These are phyloP conservation scores for Hymenotorrendiella dingleyae DNA, from an alignment of 2,329 filamentous ascomycete species.

Conservation along the genomic window DNA sequence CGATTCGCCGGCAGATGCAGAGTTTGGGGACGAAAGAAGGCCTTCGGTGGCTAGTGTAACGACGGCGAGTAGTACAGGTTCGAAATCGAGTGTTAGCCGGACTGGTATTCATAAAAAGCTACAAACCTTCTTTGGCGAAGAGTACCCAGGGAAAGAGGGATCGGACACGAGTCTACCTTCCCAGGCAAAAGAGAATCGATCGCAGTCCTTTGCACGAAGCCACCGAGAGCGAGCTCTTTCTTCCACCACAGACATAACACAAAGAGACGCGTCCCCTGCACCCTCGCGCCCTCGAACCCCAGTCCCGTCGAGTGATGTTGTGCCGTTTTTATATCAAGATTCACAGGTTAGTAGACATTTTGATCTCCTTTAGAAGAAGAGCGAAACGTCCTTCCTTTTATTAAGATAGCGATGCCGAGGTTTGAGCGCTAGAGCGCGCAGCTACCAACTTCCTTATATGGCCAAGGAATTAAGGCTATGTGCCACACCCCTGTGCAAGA, in stretches of 20 bases:
- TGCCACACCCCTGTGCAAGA: conserved; percentile 3
- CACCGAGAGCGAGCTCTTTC: conserved; percentile 78
- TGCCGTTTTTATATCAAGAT: conserved; percentile 95
- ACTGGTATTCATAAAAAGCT: conserved; percentile 73
- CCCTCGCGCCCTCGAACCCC: conserved; percentile 79
- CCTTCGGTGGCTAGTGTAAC: conserved; percentile 86
- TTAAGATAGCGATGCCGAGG: conserved; percentile 4
- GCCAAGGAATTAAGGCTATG: conserved; percentile 7
- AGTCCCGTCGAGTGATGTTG: conserved; percentile 83
- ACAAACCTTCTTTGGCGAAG: conserved; percentile 89
- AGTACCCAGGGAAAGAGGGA: conserved; percentile 68
- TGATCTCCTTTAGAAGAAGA: neutral
- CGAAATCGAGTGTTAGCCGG: conserved; percentile 64
- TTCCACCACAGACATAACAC: conserved; percentile 57
- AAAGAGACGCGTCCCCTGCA: conserved; percentile 65
- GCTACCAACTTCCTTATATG: conserved; percentile 4
- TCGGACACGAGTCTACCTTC: conserved; percentile 63
- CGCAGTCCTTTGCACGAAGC: conserved; percentile 50
- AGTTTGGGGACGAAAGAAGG: conserved; percentile 66
- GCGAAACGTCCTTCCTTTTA: neutral
- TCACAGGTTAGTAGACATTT: conserved; percentile 53
- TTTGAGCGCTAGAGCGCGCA: neutral
- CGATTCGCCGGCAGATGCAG: conserved; percentile 56
- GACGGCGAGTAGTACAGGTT: conserved; percentile 79
- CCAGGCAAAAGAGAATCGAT: conserved; percentile 53